These are phyloP conservation scores for Pholiota conissans DNA, from an alignment of 768 basidiomycete genomes.

Conservation along the genomic window DNA sequence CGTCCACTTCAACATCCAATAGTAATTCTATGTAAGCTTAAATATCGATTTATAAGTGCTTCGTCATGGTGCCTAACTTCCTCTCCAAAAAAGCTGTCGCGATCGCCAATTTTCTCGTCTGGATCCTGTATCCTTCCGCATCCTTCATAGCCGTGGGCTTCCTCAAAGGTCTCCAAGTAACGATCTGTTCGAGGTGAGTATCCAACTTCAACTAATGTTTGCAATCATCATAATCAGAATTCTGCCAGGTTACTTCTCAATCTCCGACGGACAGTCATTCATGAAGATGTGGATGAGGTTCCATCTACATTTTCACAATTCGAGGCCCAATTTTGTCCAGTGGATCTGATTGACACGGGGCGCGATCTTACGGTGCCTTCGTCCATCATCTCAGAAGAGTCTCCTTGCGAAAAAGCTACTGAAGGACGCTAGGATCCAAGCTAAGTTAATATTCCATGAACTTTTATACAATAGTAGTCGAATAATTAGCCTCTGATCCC, in stretches of 20 bases:
- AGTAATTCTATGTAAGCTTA: background rate
- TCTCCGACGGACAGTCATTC: background rate
- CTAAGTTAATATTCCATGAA: too few relatives aligned
- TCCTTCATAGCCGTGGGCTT: background rate
- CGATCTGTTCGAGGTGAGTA: conserved; percentile 10
- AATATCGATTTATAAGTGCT: background rate
- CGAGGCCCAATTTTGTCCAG: background rate
- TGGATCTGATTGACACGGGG: background rate
- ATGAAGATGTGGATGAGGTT: background rate
- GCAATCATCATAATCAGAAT: background rate
- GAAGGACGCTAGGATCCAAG: too few relatives aligned
- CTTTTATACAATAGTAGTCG: too few relatives aligned
- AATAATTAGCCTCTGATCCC: too few relatives aligned
- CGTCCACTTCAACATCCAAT: too few relatives aligned
- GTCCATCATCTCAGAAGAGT: background rate
- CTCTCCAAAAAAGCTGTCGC: background rate
- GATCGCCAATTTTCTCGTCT: conserved; percentile 5
- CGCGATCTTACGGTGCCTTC: background rate
- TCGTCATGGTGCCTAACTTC: too few relatives aligned
- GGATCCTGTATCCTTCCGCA: conserved; percentile 1
- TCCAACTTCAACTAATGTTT: background rate
- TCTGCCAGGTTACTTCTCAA: conserved; percentile 3
- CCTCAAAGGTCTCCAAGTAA: conserved; percentile 7
- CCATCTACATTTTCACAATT: conserved; percentile 1
- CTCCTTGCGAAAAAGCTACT: too few relatives aligned